Conservation (phyloP, 768 basidiomycete genomes). For the Gymnopilus dilepis region DNA sequence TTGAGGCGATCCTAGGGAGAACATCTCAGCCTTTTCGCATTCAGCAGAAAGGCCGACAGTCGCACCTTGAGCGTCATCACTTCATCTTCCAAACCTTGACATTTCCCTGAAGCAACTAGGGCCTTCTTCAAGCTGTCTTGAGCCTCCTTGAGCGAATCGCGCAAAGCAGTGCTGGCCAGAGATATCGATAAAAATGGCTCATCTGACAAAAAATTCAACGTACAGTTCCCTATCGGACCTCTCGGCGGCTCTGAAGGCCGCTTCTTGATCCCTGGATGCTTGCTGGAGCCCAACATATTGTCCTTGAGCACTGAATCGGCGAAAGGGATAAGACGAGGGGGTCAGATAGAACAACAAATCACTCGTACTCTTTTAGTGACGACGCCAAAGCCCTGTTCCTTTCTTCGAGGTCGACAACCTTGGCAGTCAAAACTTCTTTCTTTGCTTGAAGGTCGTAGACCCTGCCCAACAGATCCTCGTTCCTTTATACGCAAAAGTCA, state of each 20-base stretch:
- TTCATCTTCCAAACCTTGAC: conserved; percentile 7
- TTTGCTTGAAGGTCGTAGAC: conserved; percentile 10
- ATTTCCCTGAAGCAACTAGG: conserved; percentile 2
- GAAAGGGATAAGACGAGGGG: not conserved
- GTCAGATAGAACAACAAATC: too few species aligned
- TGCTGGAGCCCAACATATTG: conserved; percentile 1
- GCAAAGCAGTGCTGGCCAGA: not conserved
- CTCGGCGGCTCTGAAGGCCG: not conserved
- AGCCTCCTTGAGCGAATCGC: not conserved
- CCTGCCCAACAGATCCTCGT: conserved; percentile 15
- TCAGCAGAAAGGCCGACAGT: not conserved
- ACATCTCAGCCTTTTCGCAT: not conserved
- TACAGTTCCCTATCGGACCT: conserved; percentile 18
- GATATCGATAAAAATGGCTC: too few species aligned
- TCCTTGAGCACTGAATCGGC: conserved; percentile 10
- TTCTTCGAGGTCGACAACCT: conserved; percentile 10
- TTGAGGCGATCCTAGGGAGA: conserved; percentile 23
- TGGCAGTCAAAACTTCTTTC: conserved; percentile 5
- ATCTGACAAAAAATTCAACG: too few species aligned
- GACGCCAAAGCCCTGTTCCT: conserved; percentile 4
- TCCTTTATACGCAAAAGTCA: conserved; percentile 1
- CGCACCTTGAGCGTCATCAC: conserved; percentile 17
- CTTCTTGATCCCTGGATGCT: conserved; percentile 1
- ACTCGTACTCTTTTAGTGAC: conserved; percentile 12
- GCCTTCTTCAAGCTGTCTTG: conserved; percentile 1